phyloP scores from a whole-genome alignment of 768 basidiomycete genomes.

The Crassisporium funariophilum region DNA sequence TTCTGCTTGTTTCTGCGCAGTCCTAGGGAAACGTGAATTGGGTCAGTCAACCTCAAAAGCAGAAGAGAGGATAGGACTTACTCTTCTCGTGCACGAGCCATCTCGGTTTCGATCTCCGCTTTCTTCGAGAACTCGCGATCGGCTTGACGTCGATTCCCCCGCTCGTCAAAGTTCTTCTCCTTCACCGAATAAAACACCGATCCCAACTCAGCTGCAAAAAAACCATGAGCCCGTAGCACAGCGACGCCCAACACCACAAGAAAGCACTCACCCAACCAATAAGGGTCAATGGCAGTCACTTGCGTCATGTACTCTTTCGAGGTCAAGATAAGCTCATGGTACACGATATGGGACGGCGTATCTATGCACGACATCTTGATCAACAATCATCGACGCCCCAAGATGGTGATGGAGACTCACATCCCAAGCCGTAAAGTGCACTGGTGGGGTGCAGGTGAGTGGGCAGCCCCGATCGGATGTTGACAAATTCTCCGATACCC shows the following conservation, averaged over 20 bases:
- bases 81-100: constrained; percentile 83
- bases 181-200: constrained; percentile 97
- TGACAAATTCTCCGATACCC: constrained; percentile 98
- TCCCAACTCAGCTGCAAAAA: constrained; percentile 78
- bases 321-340: constrained; percentile 94
- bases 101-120: constrained; percentile 91
- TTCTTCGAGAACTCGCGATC: constrained; percentile 91
- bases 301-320: constrained; percentile 99
- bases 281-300: constrained; percentile 96
- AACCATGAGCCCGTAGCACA: no score
- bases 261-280: constrained; percentile 82
- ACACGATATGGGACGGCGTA: constrained; percentile 95
- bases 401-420: constrained; percentile 45
- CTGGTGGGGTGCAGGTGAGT: constrained; percentile 97
- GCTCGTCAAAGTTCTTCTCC: constrained; percentile 96
- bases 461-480: constrained; percentile 91
- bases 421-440: constrained; percentile 94
- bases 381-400: constrained; percentile 8
- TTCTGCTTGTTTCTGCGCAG: constrained; percentile 63
- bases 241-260: no score
- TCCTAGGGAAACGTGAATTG: constrained; percentile 37
- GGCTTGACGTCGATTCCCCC: constrained; percentile 72
- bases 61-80: constrained; percentile 33
- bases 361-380: constrained; percentile 53
- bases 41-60: constrained; percentile 1